phyloP scores from a whole-genome alignment of 371 early-diverging fungal genomes.

The Saksenaea vasiformis region DNA sequence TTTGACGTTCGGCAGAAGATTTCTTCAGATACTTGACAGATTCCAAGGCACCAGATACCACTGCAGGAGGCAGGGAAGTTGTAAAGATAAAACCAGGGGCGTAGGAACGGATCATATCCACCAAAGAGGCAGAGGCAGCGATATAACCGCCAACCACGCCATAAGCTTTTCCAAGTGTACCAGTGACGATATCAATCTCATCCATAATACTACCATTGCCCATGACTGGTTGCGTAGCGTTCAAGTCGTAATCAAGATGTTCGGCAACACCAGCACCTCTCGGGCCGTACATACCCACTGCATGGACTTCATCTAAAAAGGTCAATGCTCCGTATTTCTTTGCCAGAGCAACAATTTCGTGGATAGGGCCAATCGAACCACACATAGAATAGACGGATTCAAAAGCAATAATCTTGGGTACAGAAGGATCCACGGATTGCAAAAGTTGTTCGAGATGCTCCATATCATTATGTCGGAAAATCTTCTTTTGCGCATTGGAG shows the following conservation, averaged over 20 bases:
- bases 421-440: conserved; percentile 72
- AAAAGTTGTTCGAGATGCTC: conserved; percentile 87
- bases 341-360: conserved; percentile 90
- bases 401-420: conserved; percentile 97
- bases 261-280: conserved; percentile 97
- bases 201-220: conserved; percentile 76
- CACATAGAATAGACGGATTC: conserved; percentile 99
- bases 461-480: conserved; percentile 96
- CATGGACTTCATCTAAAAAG: conserved; percentile 98
- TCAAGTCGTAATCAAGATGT: conserved; percentile 83
- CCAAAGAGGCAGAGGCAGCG: conserved; percentile 85
- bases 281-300: conserved; percentile 98
- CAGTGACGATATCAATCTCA: conserved; percentile 95
- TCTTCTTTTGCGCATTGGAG: conserved; percentile 85
- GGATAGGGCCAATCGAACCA: conserved; percentile 95
- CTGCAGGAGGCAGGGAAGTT: conserved; percentile 95
- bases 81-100: conserved; percentile 99
- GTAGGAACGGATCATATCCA: conserved; percentile 97
- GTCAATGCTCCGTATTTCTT: conserved; percentile 98
- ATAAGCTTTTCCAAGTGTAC: conserved; percentile 97
- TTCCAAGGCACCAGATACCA: conserved; percentile 89
- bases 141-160: conserved; percentile 99
- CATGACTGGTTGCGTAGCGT: conserved; percentile 52
- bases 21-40: conserved; percentile 89
- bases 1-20: conserved; percentile 82